These are phyloP conservation scores for Aspergillus nomiae DNA, from an alignment of 2,329 filamentous ascomycete genomes.

Conservation along the genomic window DNA sequence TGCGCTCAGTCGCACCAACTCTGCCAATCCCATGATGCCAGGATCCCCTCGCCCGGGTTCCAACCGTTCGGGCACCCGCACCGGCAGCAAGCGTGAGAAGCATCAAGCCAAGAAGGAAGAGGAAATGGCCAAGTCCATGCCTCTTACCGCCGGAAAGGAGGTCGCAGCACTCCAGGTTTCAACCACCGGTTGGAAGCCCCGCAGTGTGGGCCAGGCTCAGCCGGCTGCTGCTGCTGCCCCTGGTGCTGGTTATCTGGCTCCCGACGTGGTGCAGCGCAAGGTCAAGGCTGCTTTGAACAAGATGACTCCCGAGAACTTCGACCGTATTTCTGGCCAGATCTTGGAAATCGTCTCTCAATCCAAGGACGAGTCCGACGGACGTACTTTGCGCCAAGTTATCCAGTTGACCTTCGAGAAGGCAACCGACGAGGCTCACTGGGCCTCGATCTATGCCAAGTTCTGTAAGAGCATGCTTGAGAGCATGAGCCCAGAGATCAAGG, in stretches of 20 bases:
- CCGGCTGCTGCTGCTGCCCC: slow-evolving; percentile 48
- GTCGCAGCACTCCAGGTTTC: slow-evolving; percentile 77
- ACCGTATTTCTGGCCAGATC: slow-evolving; percentile 91
- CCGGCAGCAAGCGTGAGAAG: slow-evolving; percentile 56
- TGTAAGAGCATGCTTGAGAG: slow-evolving; percentile 95
- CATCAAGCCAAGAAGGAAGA: slow-evolving; percentile 60
- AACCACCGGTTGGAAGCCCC: slow-evolving; percentile 85
- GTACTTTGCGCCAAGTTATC: slow-evolving; percentile 94
- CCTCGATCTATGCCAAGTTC: slow-evolving; percentile 98
- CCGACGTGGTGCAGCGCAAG: slow-evolving; percentile 95
- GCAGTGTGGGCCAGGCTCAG: slow-evolving; percentile 59
- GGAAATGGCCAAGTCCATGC: slow-evolving; percentile 82
- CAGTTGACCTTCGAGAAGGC: slow-evolving; percentile 99
- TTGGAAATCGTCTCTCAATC: slow-evolving; percentile 90
- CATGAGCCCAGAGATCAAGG: slow-evolving; percentile 92
- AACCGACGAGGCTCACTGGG: slow-evolving; percentile 97
- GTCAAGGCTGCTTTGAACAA: slow-evolving; percentile 98
- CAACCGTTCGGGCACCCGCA: slow-evolving; percentile 53
- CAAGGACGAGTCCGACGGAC: slow-evolving; percentile 91
- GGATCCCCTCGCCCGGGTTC: slow-evolving; percentile 71
- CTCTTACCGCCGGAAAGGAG: slow-evolving; percentile 79
- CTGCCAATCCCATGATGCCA: slow-evolving; percentile 57
- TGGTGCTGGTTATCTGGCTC: slow-evolving; percentile 68
- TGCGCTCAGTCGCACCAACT: slow-evolving; percentile 66
- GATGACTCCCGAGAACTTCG: slow-evolving; percentile 99